Conservation (phyloP, 352 stramenopile genomes). For the Globisporangium cederbergense region DNA sequence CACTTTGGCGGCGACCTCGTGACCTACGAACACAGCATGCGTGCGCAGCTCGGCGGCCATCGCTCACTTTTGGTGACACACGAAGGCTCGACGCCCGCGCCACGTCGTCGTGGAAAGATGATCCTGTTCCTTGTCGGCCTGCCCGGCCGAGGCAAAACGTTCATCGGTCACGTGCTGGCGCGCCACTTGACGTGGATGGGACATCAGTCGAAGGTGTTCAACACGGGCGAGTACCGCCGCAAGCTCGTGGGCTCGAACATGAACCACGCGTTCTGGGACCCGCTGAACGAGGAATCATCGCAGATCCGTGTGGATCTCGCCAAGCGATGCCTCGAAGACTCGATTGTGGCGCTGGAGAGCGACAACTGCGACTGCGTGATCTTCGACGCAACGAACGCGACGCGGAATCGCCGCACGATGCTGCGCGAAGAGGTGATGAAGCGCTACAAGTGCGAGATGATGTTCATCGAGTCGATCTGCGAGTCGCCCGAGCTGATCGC, state of each 20-base stretch:
- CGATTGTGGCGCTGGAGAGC: constrained; percentile 57
- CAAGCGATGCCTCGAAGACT: constrained; percentile 68
- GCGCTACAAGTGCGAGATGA: constrained; percentile 74
- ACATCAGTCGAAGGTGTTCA: constrained; percentile 79
- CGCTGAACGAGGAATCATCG: constrained; percentile 66
- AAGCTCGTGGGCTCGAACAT: constrained; percentile 59
- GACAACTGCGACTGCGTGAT: constrained; percentile 78
- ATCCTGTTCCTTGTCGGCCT: constrained; percentile 81
- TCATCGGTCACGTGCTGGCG: constrained; percentile 79
- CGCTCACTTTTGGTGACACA: constrained; percentile 55
- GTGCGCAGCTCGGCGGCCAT: constrained; percentile 66
- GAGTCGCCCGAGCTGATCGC: constrained; percentile 68
- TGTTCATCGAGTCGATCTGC: constrained; percentile 84
- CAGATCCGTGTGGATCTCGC: constrained; percentile 68
- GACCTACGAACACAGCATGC: constrained; percentile 72
- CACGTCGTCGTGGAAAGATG: constrained; percentile 61
- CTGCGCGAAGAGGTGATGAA: constrained; percentile 48
- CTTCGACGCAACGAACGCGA: constrained; percentile 84
- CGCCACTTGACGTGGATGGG: constrained; percentile 86
- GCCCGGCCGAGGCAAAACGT: constrained; percentile 79
- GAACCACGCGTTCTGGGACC: constrained; percentile 82
- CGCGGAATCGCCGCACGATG: constrained; percentile 57
- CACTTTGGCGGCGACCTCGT: constrained; percentile 84
- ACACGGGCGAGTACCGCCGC: constrained; percentile 79
- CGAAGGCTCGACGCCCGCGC: constrained; percentile 27